These are phyloP conservation scores for Tulasnella sp. DNA, from an alignment of 768 basidiomycete genomes.

Conservation along the genomic window DNA sequence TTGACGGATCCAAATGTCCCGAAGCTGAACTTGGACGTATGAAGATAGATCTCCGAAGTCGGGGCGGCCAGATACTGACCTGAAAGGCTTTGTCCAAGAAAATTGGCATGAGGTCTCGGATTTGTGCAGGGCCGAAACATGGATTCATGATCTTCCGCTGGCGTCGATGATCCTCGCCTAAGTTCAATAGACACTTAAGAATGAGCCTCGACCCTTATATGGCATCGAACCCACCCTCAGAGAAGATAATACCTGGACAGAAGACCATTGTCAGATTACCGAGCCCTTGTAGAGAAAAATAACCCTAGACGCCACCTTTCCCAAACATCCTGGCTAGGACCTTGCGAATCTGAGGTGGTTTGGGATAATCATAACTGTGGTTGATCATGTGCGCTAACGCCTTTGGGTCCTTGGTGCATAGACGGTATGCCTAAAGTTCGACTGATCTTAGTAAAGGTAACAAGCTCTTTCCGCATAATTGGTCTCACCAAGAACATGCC, in stretches of 20 bases:
- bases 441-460: neutral
- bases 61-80: conserved; percentile 37
- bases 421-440: neutral
- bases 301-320: neutral
- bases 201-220: neutral
- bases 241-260: conserved; percentile 20
- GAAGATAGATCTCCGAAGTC: neutral
- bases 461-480: neutral
- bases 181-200: neutral
- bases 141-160: conserved; percentile 45
- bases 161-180: conserved; percentile 20
- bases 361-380: conserved; percentile 27
- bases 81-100: conserved; percentile 55
- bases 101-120: conserved; percentile 54
- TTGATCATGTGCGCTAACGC: conserved; percentile 20
- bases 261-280: neutral
- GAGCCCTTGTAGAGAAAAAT: neutral
- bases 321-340: neutral
- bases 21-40: neutral
- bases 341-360: conserved; percentile 4
- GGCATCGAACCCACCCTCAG: conserved; percentile 8
- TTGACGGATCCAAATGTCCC: conserved; percentile 21
- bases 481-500: conserved; percentile 38
- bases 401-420: conserved; percentile 20
- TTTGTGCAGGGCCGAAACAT: conserved; percentile 59